phyloP scores from a whole-genome alignment of 1,284 basidiomycete species.

The Pseudomicrostroma phylloplanum region DNA sequence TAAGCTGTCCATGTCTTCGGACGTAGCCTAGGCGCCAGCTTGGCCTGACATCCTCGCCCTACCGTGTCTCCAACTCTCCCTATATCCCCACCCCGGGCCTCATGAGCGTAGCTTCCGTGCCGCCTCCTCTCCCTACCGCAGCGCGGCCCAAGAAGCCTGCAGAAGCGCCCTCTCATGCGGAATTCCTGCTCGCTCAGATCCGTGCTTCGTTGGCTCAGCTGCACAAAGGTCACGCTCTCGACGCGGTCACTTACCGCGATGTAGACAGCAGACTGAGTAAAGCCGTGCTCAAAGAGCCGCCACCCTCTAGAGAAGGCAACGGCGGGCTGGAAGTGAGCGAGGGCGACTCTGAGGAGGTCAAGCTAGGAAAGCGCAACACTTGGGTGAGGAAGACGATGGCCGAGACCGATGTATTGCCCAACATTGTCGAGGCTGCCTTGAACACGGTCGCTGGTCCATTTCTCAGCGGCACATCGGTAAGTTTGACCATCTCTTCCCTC shows the following conservation, averaged over 20 bases:
- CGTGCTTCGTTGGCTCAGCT: slow-evolving; percentile 15
- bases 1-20: no score
- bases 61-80: neutral
- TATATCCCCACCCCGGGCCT: neutral
- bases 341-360: slow-evolving; percentile 36
- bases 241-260: slow-evolving; percentile 8
- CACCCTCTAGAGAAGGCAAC: no score
- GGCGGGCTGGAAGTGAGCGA: neutral
- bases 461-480: slow-evolving; percentile 6
- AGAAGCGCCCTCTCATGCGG: slow-evolving; percentile 10
- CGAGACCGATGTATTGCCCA: slow-evolving; percentile 11
- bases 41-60: no score
- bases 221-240: neutral
- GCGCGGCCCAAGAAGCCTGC: slow-evolving; percentile 2
- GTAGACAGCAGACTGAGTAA: slow-evolving; percentile 4
- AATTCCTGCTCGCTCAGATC: slow-evolving; percentile 13
- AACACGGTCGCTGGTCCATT: slow-evolving; percentile 10
- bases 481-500: neutral
- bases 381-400: slow-evolving; percentile 10
- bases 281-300: slow-evolving; percentile 7
- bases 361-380: slow-evolving; percentile 31
- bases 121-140: neutral
- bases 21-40: no score
- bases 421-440: slow-evolving; percentile 11
- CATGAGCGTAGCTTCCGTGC: neutral